phyloP scores from a whole-genome alignment of 306 rosid genomes.

The Herpetospermum pedunculosum region DNA sequence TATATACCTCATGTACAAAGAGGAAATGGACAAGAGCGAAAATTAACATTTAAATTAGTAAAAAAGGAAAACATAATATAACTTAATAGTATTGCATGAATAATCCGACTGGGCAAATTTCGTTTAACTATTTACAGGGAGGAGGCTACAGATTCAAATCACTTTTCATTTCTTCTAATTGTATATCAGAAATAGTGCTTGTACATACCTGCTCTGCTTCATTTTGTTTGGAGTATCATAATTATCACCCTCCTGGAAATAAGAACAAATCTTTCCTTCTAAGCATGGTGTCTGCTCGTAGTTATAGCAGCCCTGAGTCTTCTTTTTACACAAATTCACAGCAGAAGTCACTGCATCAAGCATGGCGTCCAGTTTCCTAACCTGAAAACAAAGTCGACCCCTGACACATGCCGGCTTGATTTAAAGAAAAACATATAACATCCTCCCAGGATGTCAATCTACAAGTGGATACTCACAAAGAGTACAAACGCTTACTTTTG shows the following conservation, averaged over 20 bases:
- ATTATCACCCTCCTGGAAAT: slow-evolving; percentile 51
- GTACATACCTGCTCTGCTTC: slow-evolving; percentile 61
- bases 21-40: background rate
- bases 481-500: background rate
- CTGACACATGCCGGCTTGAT: background rate
- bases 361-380: slow-evolving; percentile 72
- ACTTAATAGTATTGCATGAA: background rate
- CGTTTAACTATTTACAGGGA: background rate
- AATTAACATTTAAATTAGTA: slow-evolving; percentile 4
- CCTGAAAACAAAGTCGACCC: slow-evolving; percentile 35
- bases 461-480: background rate
- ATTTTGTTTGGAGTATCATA: slow-evolving; percentile 39
- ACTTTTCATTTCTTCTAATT: background rate
- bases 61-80: background rate
- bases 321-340: slow-evolving; percentile 46
- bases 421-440: slow-evolving; percentile 5
- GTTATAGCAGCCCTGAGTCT: slow-evolving; percentile 47
- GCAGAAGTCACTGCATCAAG: slow-evolving; percentile 60
- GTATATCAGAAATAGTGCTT: background rate
- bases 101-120: background rate
- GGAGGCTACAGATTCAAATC: background rate
- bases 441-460: background rate
- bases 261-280: slow-evolving; percentile 56
- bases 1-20: background rate
- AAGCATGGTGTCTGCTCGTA: slow-evolving; percentile 64